phyloP scores from a whole-genome alignment of 441 rosid species.

The Metrosideros polymorpha region DNA sequence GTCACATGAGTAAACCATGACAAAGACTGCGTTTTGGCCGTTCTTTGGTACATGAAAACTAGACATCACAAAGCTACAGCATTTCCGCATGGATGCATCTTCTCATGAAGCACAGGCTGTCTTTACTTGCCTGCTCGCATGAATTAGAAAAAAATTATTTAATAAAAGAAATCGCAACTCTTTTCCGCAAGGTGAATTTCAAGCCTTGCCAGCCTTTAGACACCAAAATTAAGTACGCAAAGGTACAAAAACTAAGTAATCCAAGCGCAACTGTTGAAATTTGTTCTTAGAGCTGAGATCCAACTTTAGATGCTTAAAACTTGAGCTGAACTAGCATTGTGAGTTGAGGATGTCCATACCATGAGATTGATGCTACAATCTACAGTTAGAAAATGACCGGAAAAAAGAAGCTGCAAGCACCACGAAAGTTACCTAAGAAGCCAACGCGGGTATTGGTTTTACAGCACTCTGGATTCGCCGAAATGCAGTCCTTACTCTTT shows the following conservation, averaged over 20 bases:
- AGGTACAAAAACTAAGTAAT: neutral
- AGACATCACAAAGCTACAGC: too few relatives aligned
- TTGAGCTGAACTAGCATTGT: neutral
- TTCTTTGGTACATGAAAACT: too few relatives aligned
- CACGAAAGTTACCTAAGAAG: neutral
- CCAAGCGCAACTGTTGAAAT: neutral
- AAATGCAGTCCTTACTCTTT: neutral
- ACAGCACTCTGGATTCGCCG: neutral
- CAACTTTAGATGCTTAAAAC: neutral
- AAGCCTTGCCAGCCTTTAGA: neutral
- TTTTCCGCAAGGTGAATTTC: neutral
- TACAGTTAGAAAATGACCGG: neutral
- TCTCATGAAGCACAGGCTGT: neutral
- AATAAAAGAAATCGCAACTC: neutral
- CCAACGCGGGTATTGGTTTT: neutral
- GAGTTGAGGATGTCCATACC: neutral
- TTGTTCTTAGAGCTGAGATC: neutral
- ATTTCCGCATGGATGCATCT: too few relatives aligned
- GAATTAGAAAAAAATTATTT: neutral
- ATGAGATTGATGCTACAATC: neutral
- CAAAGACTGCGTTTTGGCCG: too few relatives aligned
- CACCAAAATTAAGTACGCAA: neutral
- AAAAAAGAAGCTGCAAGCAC: neutral
- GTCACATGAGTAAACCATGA: neutral
- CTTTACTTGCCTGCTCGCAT: neutral